Evolutionary conservation across 306 rosid genomes (phyloP), one percentile per base, ranked within the genome.

Genomic region (Cicer bijugum): DNA sequence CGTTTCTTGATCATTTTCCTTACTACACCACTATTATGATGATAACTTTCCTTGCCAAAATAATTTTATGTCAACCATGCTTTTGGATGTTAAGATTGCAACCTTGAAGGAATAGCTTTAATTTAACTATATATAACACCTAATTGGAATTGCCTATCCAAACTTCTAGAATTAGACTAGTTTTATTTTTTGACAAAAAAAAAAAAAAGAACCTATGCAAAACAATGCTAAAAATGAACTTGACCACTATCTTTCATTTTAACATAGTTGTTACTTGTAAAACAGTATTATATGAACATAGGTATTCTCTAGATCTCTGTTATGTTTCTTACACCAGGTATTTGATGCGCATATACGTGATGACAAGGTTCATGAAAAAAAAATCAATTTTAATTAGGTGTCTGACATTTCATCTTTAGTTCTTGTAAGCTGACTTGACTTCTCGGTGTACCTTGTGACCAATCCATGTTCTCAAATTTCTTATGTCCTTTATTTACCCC

Each of bases 41-140:
- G 50, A 48, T 61, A 77, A 51, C 9, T 45, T 14, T 42, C 55
- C 14, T 67, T 12, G 7, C 60, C 45, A 64, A 77, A 67, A 50
- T 68, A 64, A 44, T 55, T 71, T 64, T 75, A 7, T 16, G 45
- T 69, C 14, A 78, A 35, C 74, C 60, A n/a, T 43, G 62, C 40
- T 71, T 71, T 71, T 71, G 51, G 28, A 58, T 56, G 20, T 47
- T 39, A 72, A 58, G 55, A 68, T 45, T 44, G 10, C 15, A 70
- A 50, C 46, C 44, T 37, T 63, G 56, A 80, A 28, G 55, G 8
- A 47, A 12, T 43, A 52, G 19, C 43, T 40, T 47, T 16, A 69
- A 57, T 46, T 61, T 63, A 5, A 33, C 7, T 55, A 44, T 44
- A 37, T 10, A 17, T 62, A 38, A 15, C 9, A 8, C 55, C 37